Percentiles rank a stretch among this genome's conserved stretches.
phyloP scores from a whole-genome alignment of 441 rosid genomes.

The Raphanus hybrid region DNA sequence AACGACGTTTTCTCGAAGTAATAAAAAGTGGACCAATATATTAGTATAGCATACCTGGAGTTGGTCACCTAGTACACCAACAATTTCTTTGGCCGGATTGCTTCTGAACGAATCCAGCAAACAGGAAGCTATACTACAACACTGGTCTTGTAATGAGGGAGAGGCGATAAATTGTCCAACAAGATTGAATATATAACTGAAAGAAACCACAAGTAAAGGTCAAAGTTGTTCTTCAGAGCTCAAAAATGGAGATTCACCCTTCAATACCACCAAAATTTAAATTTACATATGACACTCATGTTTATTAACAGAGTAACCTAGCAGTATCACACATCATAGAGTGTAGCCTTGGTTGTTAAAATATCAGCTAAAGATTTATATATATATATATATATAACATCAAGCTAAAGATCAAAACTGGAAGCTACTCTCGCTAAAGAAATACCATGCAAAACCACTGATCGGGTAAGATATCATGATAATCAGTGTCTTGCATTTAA shows the following conservation, averaged over 20 bases:
- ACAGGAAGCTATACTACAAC: constrained; percentile 74
- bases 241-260: constrained; percentile 5
- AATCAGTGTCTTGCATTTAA: background rate
- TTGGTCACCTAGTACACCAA: constrained; percentile 86
- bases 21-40: constrained; percentile 9
- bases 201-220: constrained; percentile 40
- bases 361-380: constrained; percentile 1
- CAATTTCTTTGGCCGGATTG: constrained; percentile 69
- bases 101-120: constrained; percentile 64
- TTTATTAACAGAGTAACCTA: constrained; percentile 20
- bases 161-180: constrained; percentile 77
- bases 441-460: constrained; percentile 11
- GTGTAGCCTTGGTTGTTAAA: constrained; percentile 7
- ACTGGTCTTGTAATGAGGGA: constrained; percentile 85
- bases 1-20: background rate
- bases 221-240: constrained; percentile 8
- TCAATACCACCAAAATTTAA: constrained; percentile 8
- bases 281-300: constrained; percentile 18
- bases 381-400: background rate
- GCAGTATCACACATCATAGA: constrained; percentile 19
- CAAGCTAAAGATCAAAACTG: too few species aligned
- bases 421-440: constrained; percentile 17
- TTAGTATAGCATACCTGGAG: constrained; percentile 70
- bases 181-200: constrained; percentile 92
- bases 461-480: constrained; percentile 5